Conservation (phyloP, 768 basidiomycete species). For the Tephrocybe sp. region DNA sequence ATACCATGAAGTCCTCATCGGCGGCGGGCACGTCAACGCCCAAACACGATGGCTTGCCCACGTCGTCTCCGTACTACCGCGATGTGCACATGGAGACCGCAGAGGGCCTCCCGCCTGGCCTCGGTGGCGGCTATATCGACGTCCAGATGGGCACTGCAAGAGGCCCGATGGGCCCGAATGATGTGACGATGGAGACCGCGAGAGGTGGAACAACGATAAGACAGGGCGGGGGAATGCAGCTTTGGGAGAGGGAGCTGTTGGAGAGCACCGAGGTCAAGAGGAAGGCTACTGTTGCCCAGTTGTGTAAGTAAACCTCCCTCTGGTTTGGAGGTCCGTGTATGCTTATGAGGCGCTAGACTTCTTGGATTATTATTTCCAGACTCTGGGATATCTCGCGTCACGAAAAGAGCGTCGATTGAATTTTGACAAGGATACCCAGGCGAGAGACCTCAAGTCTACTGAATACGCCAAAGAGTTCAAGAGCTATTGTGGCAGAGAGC, state of each 20-base stretch:
- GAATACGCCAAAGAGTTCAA: slow-evolving; percentile 82
- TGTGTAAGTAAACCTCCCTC: slow-evolving; percentile 63
- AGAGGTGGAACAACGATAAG: slow-evolving; percentile 55
- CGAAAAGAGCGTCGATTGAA: slow-evolving; percentile 81
- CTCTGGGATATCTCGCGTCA: slow-evolving; percentile 82
- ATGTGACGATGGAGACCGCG: slow-evolving; percentile 72
- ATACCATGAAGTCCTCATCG: slow-evolving; percentile 9
- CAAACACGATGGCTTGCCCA: slow-evolving; percentile 17
- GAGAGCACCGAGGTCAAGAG: slow-evolving; percentile 87
- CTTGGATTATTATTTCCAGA: slow-evolving; percentile 97
- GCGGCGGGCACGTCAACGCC: slow-evolving; percentile 27
- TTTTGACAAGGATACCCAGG: slow-evolving; percentile 81
- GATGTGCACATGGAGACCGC: slow-evolving; percentile 85
- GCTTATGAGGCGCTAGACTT: slow-evolving; percentile 58
- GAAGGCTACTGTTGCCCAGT: slow-evolving; percentile 95
- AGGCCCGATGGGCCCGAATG: slow-evolving; percentile 43
- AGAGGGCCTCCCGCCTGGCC: slow-evolving; percentile 45
- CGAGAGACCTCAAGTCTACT: slow-evolving; percentile 54
- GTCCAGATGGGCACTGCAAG: slow-evolving; percentile 80
- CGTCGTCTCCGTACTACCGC: slow-evolving; percentile 24
- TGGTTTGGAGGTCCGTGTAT: background rate
- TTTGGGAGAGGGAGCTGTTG: slow-evolving; percentile 86
- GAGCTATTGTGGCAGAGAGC: slow-evolving; percentile 92
- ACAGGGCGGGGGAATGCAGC: slow-evolving; percentile 56
- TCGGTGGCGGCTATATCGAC: slow-evolving; percentile 32